These are phyloP conservation scores for Chrysoporthe puriensis DNA, from an alignment of 2,329 filamentous ascomycete species.

Conservation along the genomic window DNA sequence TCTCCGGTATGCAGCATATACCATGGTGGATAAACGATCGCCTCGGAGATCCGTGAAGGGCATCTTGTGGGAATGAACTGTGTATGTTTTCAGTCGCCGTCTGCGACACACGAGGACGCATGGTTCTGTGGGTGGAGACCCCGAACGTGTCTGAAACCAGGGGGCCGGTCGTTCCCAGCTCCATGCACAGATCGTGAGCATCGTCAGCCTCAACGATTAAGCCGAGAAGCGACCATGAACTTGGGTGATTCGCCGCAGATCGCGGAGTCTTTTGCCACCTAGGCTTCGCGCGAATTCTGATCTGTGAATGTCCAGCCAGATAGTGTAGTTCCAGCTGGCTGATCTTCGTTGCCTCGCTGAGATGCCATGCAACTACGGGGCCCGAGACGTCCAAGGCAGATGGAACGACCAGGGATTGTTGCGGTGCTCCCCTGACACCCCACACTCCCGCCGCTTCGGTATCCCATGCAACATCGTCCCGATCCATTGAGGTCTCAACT, in stretches of 20 bases:
- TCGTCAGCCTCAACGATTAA: neutral
- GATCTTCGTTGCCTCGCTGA: neutral
- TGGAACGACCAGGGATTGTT: constrained; percentile 3
- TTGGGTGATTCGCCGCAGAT: neutral
- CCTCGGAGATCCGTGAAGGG: neutral
- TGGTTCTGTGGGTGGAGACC: constrained; percentile 1
- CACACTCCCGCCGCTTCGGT: constrained; percentile 1
- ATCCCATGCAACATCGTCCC: neutral
- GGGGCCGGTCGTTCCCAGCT: neutral
- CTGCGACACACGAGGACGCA: neutral
- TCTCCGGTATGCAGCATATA: neutral
- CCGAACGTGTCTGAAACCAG: constrained; percentile 11
- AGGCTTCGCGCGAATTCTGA: neutral
- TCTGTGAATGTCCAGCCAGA: neutral
- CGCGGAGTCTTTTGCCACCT: neutral
- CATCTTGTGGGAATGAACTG: neutral
- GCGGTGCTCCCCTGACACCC: constrained; percentile 9
- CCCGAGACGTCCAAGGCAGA: neutral
- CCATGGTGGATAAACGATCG: neutral
- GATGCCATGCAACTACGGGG: neutral
- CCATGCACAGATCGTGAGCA: neutral
- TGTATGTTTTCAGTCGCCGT: neutral
- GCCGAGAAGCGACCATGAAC: neutral
- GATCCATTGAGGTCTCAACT: neutral
- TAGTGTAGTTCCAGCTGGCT: neutral